Evolutionary conservation across 768 basidiomycete genomes (phyloP).

Genomic region (Mycena venus): DNA sequence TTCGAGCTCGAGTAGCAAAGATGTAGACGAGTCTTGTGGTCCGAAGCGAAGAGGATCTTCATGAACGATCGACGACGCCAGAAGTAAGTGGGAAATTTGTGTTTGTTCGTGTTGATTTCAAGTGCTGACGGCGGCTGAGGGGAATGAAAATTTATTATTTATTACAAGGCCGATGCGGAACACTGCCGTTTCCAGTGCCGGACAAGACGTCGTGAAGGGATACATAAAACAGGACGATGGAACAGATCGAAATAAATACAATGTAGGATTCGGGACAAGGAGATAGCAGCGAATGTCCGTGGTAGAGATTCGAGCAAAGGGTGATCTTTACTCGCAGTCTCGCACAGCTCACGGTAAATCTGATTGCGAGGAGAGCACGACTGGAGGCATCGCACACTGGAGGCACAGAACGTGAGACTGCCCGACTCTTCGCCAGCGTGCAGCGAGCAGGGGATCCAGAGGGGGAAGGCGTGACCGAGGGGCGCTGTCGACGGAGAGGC

Average conservation of each 20-base stretch:
- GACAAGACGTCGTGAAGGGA: too few species aligned
- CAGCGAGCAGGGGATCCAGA: background rate
- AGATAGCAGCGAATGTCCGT: too few species aligned
- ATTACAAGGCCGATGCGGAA: too few species aligned
- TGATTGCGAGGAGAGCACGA: background rate
- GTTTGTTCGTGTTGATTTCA: too few species aligned
- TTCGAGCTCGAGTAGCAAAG: background rate
- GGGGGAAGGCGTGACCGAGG: background rate
- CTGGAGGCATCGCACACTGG: background rate
- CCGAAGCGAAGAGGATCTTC: background rate
- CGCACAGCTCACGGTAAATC: background rate
- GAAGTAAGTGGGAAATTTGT: too few species aligned
- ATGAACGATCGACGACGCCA: background rate
- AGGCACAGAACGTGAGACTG: background rate
- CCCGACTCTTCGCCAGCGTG: background rate
- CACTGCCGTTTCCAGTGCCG: too few species aligned
- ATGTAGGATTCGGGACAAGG: too few species aligned
- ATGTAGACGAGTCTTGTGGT: background rate
- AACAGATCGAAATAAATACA: too few species aligned
- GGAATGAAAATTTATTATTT: too few species aligned
- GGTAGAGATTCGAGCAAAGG: too few species aligned
- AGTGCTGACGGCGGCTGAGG: too few species aligned
- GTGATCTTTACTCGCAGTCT: background rate
- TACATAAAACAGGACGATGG: too few species aligned
- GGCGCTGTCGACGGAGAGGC: background rate